Conservation (phyloP, 169 alveolate species). For the Neospora caninum region DNA sequence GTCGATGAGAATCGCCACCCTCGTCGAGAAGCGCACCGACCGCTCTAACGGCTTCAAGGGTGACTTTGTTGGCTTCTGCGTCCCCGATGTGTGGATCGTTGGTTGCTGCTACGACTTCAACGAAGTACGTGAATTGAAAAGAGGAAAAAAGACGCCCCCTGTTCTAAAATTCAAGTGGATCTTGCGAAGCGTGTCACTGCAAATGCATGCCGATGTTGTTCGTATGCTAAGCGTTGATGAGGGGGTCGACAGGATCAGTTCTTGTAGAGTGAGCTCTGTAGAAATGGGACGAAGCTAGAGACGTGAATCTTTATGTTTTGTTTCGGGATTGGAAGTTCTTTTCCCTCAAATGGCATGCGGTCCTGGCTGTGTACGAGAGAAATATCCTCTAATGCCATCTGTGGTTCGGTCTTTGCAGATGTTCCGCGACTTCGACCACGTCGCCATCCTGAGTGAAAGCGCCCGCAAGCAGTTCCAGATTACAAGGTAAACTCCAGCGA, state of each 20-base stretch:
- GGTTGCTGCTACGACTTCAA: constrained; percentile 79
- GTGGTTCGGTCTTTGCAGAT: constrained; percentile 38
- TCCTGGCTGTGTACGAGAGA: no score
- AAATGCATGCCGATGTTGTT: no score
- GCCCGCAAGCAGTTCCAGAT: background rate
- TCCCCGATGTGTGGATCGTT: constrained; percentile 76
- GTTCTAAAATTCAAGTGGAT: no score
- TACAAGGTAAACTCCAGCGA: background rate
- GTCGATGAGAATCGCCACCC: constrained; percentile 69
- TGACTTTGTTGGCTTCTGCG: constrained; percentile 78
- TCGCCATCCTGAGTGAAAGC: constrained; percentile 49
- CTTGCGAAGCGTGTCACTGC: no score
- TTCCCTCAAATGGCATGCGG: no score
- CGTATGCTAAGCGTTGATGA: no score
- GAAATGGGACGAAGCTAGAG: background rate
- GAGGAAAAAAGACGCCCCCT: no score
- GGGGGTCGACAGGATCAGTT: background rate
- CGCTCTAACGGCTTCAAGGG: constrained; percentile 76
- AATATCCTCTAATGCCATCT: no score
- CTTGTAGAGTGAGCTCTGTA: background rate
- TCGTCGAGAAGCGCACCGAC: constrained; percentile 61
- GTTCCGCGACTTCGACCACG: constrained; percentile 71
- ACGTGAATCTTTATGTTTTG: background rate
- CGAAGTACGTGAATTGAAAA: no score
- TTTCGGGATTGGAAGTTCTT: no score